Conservation (phyloP, 371 early-diverging fungal species). For the Mucor piriformis region DNA sequence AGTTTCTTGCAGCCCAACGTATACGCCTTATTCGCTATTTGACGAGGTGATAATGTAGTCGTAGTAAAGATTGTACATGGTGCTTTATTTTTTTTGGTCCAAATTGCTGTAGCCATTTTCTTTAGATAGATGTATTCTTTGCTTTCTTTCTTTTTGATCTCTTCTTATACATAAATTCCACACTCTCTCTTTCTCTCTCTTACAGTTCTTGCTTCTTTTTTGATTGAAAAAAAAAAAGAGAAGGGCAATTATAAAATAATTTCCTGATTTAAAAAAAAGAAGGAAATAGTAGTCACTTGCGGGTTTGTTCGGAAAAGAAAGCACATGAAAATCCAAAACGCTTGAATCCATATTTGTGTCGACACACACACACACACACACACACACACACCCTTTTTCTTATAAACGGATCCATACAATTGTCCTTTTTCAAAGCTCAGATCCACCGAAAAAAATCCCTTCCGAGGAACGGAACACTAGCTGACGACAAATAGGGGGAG, state of each 20-base stretch:
- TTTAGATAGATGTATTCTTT: neutral
- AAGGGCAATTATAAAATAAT: neutral
- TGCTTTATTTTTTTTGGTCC: slow-evolving; percentile 23
- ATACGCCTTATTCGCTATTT: slow-evolving; percentile 49
- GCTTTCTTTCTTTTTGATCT: neutral
- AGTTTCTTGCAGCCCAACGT: slow-evolving; percentile 44
- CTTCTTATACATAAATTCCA: neutral
- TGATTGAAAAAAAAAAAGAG: neutral
- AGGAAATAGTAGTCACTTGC: neutral
- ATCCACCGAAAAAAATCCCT: no score
- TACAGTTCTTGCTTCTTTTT: neutral
- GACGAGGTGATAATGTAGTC: slow-evolving; percentile 44
- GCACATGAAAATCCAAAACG: neutral
- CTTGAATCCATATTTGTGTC: no score
- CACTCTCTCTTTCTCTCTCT: neutral
- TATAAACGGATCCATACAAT: no score
- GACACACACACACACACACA: no score
- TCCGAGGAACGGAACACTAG: no score
- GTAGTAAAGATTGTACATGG: slow-evolving; percentile 27
- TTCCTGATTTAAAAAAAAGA: no score
- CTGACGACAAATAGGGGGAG: no score
- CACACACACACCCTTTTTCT: no score
- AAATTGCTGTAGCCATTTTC: slow-evolving; percentile 8
- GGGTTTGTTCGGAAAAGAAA: slow-evolving; percentile 3
- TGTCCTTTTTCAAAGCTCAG: no score